A percentile compares a stretch with the other conserved stretches of the same genome.
phyloP scores from a whole-genome alignment of 306 rosid species.

The Pterocarpus santalinus region DNA sequence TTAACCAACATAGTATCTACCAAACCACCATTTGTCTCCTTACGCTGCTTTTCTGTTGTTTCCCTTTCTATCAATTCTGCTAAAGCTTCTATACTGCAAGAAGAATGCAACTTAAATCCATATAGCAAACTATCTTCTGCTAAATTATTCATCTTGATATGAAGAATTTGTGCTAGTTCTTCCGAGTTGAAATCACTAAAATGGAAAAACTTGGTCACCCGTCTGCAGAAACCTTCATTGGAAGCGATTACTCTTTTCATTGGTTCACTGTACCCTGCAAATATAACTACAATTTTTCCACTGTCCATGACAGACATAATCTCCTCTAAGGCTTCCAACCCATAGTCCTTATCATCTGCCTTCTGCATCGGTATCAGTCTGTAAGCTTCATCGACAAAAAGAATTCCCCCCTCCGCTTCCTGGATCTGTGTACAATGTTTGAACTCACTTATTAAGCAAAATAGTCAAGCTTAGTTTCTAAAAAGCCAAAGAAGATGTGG shows the following conservation, averaged over 20 bases:
- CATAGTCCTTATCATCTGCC: slow-evolving; percentile 92
- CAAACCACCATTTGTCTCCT: slow-evolving; percentile 88
- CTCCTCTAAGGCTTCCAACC: slow-evolving; percentile 98
- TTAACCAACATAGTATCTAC: slow-evolving; percentile 84
- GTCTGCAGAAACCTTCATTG: slow-evolving; percentile 91
- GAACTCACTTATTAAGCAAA: slow-evolving; percentile 40
- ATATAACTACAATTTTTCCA: slow-evolving; percentile 90
- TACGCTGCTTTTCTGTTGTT: slow-evolving; percentile 81
- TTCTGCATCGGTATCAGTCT: slow-evolving; percentile 95
- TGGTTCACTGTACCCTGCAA: slow-evolving; percentile 91
- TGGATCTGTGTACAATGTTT: slow-evolving; percentile 62
- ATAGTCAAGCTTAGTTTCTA: not conserved
- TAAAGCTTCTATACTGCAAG: slow-evolving; percentile 72
- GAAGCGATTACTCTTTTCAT: slow-evolving; percentile 93
- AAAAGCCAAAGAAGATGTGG: slow-evolving; percentile 9
- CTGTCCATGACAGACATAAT: slow-evolving; percentile 99
- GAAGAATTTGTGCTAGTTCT: slow-evolving; percentile 86
- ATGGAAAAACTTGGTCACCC: slow-evolving; percentile 93
- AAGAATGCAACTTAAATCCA: slow-evolving; percentile 81
- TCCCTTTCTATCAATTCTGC: slow-evolving; percentile 67
- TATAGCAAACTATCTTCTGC: slow-evolving; percentile 72
- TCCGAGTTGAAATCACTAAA: slow-evolving; percentile 80
- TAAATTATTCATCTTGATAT: slow-evolving; percentile 81
- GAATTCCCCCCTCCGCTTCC: slow-evolving; percentile 97
- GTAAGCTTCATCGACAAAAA: slow-evolving; percentile 94